Conservation (phyloP, 2,329 filamentous ascomycete species). For the Hypocrella siamensis region DNA sequence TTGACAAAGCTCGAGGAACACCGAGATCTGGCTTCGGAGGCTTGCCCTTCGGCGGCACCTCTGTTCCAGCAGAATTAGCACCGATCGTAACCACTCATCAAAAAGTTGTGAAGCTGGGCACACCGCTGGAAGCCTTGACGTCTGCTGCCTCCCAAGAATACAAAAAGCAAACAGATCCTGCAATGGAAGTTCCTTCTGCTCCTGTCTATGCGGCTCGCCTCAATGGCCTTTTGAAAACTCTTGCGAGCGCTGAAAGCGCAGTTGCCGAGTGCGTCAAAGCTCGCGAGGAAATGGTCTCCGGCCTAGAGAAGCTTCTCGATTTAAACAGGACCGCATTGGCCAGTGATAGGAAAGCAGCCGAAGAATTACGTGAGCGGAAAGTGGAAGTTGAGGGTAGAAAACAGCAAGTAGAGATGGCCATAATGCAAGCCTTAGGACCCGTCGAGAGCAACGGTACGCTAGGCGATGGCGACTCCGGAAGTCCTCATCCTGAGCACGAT, state of each 20-base stretch:
- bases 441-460: conserved; percentile 35
- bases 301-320: conserved; percentile 68
- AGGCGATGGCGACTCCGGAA: conserved; percentile 28
- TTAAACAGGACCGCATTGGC: conserved; percentile 54
- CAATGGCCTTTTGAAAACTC: conserved; percentile 73
- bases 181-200: conserved; percentile 54
- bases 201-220: conserved; percentile 86
- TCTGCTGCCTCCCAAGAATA: conserved; percentile 68
- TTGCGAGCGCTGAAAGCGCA: conserved; percentile 77
- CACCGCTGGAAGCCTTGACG: conserved; percentile 50
- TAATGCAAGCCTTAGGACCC: conserved; percentile 67
- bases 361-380: conserved; percentile 50
- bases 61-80: conserved; percentile 61
- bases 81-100: conserved; percentile 62
- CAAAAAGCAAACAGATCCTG: conserved; percentile 63
- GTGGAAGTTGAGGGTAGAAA: conserved; percentile 66
- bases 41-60: conserved; percentile 42
- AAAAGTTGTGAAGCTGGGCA: conserved; percentile 55
- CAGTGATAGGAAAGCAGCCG: conserved; percentile 51
- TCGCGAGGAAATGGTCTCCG: conserved; percentile 59
- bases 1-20: conserved; percentile 43
- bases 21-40: conserved; percentile 34
- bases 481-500: conserved; percentile 41
- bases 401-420: conserved; percentile 75
- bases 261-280: conserved; percentile 83